These are phyloP conservation scores for Podila clonocystis DNA, from an alignment of 192 early-diverging fungal genomes.

Conservation along the genomic window DNA sequence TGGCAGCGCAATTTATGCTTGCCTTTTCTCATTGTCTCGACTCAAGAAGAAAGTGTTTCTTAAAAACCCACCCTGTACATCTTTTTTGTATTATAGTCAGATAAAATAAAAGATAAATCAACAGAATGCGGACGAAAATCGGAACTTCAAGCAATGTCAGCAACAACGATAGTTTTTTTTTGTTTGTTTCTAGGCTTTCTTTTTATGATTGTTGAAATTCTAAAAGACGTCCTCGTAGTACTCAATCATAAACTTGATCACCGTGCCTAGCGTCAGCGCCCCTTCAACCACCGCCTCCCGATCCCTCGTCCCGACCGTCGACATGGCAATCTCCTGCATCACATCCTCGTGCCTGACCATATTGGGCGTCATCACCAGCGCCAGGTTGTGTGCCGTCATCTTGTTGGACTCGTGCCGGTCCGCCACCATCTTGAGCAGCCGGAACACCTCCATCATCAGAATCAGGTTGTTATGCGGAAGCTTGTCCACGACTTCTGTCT, in stretches of 20 bases:
- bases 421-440: slow-evolving; percentile 77
- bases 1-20: neutral
- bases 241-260: slow-evolving; percentile 46
- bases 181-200: neutral
- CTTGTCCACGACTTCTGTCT: slow-evolving; percentile 30
- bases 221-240: slow-evolving; percentile 35
- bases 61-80: slow-evolving; percentile 29
- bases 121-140: no score
- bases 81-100: slow-evolving; percentile 17
- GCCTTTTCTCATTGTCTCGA: neutral
- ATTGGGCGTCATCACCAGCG: slow-evolving; percentile 90
- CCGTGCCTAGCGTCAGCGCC: slow-evolving; percentile 30
- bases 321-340: slow-evolving; percentile 48
- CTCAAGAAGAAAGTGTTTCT: slow-evolving; percentile 47
- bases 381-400: slow-evolving; percentile 87
- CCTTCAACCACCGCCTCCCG: slow-evolving; percentile 12
- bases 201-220: neutral
- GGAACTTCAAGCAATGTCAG: no score
- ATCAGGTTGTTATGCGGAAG: slow-evolving; percentile 63
- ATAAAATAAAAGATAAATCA: slow-evolving; percentile 15
- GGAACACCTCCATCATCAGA: slow-evolving; percentile 71
- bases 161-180: no score
- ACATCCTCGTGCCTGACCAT: slow-evolving; percentile 65
- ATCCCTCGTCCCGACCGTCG: slow-evolving; percentile 6
- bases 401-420: slow-evolving; percentile 73